Base-by-base conservation (phyloP, 2,329 filamentous ascomycete genomes). In the Lasiodiplodia sp. region DNA sequence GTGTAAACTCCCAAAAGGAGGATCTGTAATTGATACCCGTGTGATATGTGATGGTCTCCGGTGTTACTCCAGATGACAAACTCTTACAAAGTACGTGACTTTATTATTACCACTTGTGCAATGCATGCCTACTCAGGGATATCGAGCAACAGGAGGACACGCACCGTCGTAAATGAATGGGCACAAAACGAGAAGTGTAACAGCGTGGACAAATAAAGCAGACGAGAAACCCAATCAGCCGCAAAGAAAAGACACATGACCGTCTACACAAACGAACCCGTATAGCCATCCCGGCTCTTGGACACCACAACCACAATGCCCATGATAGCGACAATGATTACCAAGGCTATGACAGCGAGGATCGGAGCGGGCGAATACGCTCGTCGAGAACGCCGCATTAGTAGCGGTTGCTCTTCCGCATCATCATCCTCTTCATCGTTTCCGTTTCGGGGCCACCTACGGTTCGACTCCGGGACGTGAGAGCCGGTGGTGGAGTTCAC, bases 281-380 rank as follows among this genome's bases (percentile, higher is more conserved):
- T 37, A 31, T 64, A 64, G 7, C 60, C 60, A 7, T 38, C 28
- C 23, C 34, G n/a, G 12, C 60, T 64, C 47, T 49, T 64, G 18
- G 47, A 52, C 18, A 31, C 31, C 1, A 64, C 47, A 4, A 64
- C 47, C 3, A 64, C n/a, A 16, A 64, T 64, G 2, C 18, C 28
- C 60, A 64, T 34, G 11, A 52, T n/a, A 5, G 10, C 47, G 28
- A 64, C 23, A 6, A 64, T 18, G 18, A 52, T 28, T 31, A 64
- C 51, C 47, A 64, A 21, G 10, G 25, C 12, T 31, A 52, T n/a
- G 25, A 64, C 12, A 14, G 31, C 60, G 16, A 64, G 18, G 28
- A 64, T 37, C n/a, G 60, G 60, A n/a, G 25, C 60, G 6, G 60
- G 60, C 18, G 40, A 16, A n/a, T 47, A 47, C 16, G 28, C 18